These are phyloP conservation scores for Epichloe sibirici DNA, from an alignment of 2,329 filamentous ascomycete species.

Conservation along the genomic window DNA sequence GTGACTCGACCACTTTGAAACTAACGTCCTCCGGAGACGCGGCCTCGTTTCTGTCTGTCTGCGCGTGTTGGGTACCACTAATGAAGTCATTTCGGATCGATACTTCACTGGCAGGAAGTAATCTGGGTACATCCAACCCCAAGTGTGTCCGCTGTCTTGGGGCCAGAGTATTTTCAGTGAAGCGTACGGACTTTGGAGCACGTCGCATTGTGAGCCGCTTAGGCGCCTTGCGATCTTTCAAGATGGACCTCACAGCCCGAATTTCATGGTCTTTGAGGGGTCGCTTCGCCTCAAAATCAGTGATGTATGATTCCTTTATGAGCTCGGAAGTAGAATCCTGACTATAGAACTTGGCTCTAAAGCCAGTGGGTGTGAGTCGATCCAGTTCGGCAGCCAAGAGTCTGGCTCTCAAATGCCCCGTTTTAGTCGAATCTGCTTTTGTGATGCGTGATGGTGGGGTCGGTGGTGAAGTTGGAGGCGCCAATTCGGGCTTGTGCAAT, in stretches of 20 bases:
- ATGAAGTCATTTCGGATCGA: not conserved
- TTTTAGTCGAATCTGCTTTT: constrained; percentile 4
- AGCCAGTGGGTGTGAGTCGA: constrained; percentile 10
- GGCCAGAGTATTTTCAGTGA: constrained; percentile 16
- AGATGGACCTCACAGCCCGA: constrained; percentile 15
- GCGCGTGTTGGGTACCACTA: not conserved
- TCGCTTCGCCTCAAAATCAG: constrained; percentile 11
- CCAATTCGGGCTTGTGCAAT: not conserved
- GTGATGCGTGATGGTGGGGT: constrained; percentile 2
- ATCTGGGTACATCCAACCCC: constrained; percentile 15
- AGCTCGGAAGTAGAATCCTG: constrained; percentile 11
- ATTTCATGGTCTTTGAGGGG: constrained; percentile 11
- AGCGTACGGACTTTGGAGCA: constrained; percentile 18
- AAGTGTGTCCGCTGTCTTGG: constrained; percentile 15
- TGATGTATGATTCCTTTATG: constrained; percentile 11
- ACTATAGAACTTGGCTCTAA: constrained; percentile 10
- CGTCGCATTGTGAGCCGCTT: constrained; percentile 15
- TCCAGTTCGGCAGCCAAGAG: constrained; percentile 6
- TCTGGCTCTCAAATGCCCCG: constrained; percentile 7
- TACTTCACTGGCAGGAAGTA: constrained; percentile 2
- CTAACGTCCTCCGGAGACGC: not conserved
- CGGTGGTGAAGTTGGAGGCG: not conserved
- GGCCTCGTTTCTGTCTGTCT: not conserved
- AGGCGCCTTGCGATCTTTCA: constrained; percentile 17
- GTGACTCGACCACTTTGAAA: not conserved